These are phyloP conservation scores for Entophlyctis luteolus DNA, from an alignment of 192 early-diverging fungal genomes.

Conservation along the genomic window DNA sequence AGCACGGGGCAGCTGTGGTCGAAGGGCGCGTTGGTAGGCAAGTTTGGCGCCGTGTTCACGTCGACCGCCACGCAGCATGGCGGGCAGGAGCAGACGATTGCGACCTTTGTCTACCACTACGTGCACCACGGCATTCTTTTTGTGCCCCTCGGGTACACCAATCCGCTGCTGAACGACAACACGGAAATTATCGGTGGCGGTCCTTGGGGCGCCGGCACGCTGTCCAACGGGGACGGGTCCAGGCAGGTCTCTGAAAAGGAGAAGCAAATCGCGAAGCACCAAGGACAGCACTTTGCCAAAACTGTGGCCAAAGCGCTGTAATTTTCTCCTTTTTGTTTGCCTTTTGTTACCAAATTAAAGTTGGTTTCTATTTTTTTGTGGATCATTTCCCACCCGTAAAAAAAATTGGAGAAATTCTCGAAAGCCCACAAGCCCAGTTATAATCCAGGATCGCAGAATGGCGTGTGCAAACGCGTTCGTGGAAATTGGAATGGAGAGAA, in stretches of 20 bases:
- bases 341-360: no score
- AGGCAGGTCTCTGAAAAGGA: slow-evolving; percentile 53
- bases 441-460: no score
- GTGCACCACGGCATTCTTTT: slow-evolving; percentile 77
- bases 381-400: no score
- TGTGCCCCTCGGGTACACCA: slow-evolving; percentile 60
- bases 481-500: no score
- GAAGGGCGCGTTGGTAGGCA: slow-evolving; percentile 57
- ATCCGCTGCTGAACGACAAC: slow-evolving; percentile 42
- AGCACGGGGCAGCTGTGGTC: slow-evolving; percentile 58
- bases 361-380: no score
- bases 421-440: no score
- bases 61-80: slow-evolving; percentile 73
- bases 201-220: slow-evolving; percentile 64
- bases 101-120: slow-evolving; percentile 63
- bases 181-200: slow-evolving; percentile 65
- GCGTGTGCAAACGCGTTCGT: no score
- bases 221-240: slow-evolving; percentile 64
- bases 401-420: no score
- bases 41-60: slow-evolving; percentile 71
- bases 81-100: slow-evolving; percentile 73
- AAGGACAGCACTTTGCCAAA: slow-evolving; percentile 39
- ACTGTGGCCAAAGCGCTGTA: slow-evolving; percentile 26
- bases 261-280: slow-evolving; percentile 56
- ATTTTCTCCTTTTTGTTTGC: no score